Evolutionary conservation across 371 early-diverging fungal genomes (phyloP).

Genomic region (Mortierella sp.): DNA sequence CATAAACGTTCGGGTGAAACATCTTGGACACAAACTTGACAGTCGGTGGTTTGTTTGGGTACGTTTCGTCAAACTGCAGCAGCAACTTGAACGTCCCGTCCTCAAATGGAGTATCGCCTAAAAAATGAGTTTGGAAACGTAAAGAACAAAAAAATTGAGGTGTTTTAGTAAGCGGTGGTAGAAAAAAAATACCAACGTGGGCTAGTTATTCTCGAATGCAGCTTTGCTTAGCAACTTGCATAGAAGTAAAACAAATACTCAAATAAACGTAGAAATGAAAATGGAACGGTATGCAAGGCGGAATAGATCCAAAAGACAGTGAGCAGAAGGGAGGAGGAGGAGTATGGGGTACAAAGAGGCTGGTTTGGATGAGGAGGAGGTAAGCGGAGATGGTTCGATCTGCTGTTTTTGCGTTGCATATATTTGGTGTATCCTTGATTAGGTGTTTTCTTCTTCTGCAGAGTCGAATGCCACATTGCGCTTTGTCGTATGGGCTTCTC

Average conservation of each 20-base stretch:
- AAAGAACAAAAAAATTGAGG: slow-evolving; percentile 13
- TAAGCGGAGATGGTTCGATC: slow-evolving; percentile 17
- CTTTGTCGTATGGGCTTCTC: not conserved
- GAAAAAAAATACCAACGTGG: slow-evolving; percentile 20
- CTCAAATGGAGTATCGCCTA: slow-evolving; percentile 98
- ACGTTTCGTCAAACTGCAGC: slow-evolving; percentile 97
- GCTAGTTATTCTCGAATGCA: too few species aligned
- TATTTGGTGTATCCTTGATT: not conserved
- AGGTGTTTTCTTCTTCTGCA: slow-evolving; percentile 1
- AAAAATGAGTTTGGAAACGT: not conserved
- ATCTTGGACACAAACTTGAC: slow-evolving; percentile 97
- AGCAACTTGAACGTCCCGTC: slow-evolving; percentile 99
- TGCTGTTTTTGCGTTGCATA: not conserved
- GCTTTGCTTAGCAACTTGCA: slow-evolving; percentile 6
- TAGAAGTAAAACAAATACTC: not conserved
- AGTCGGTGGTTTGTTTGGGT: slow-evolving; percentile 99
- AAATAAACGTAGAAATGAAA: not conserved
- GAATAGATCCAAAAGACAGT: not conserved
- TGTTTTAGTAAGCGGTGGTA: not conserved
- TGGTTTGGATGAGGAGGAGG: not conserved
- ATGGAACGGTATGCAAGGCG: not conserved
- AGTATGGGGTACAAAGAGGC: not conserved
- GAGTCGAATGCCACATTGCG: not conserved
- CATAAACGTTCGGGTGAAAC: slow-evolving; percentile 99
- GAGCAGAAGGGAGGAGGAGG: not conserved